Percentiles rank a stretch among this genome's conserved stretches.
These are phyloP conservation scores for Fusarium incarnatum DNA, from an alignment of 2,329 filamentous ascomycete genomes.

Conservation along the genomic window DNA sequence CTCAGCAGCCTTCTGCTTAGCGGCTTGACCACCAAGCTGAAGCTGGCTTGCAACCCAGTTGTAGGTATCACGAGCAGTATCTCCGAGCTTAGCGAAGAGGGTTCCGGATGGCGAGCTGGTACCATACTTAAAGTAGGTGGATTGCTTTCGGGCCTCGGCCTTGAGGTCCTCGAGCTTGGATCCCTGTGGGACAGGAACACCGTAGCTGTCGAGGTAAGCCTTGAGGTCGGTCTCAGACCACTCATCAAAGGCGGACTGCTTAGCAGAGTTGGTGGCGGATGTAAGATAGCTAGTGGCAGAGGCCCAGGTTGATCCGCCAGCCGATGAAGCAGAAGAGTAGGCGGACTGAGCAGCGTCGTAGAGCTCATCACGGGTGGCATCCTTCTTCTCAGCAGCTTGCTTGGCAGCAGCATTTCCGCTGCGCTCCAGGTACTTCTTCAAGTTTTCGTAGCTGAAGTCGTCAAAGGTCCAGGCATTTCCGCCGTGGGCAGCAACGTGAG, in stretches of 20 bases:
- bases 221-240: constrained; percentile 83
- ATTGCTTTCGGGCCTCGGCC: constrained; percentile 77
- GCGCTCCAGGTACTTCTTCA: constrained; percentile 68
- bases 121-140: constrained; percentile 82
- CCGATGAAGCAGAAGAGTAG: constrained; percentile 69
- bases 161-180: constrained; percentile 76
- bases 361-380: constrained; percentile 78
- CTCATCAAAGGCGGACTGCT: constrained; percentile 74
- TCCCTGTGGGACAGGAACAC: constrained; percentile 74
- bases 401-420: constrained; percentile 67
- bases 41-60: constrained; percentile 65
- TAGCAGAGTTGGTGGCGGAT: constrained; percentile 72
- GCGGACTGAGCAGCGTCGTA: constrained; percentile 71
- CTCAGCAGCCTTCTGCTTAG: constrained; percentile 60
- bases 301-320: constrained; percentile 69
- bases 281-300: constrained; percentile 78
- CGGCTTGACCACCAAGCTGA: constrained; percentile 59
- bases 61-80: constrained; percentile 60
- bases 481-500: constrained; percentile 75
- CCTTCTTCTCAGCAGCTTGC: constrained; percentile 71
- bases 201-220: constrained; percentile 82
- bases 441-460: constrained; percentile 77
- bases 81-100: constrained; percentile 71
- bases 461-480: constrained; percentile 84
- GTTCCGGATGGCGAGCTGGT: constrained; percentile 74